phyloP scores from a whole-genome alignment of 2,329 filamentous ascomycete genomes.

The Mycocentrospora acerina region DNA sequence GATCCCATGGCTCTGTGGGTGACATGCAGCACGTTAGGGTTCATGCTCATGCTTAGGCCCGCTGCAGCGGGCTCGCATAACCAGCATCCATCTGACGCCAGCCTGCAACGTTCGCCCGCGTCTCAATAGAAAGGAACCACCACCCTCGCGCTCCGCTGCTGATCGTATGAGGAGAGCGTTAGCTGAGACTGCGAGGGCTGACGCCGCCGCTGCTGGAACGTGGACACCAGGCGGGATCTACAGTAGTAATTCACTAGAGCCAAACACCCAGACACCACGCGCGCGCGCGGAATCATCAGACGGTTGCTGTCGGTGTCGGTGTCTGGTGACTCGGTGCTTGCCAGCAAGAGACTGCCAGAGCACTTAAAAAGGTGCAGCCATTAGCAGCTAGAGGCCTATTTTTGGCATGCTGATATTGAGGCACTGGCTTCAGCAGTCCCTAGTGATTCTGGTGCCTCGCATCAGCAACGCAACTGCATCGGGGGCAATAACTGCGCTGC shows the following conservation, averaged over 20 bases:
- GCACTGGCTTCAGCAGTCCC: slow-evolving; percentile 21
- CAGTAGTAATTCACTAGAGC: too few relatives aligned
- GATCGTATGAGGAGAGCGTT: too few relatives aligned
- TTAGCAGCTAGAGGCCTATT: slow-evolving; percentile 23
- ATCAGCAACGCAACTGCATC: slow-evolving; percentile 26
- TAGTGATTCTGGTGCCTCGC: slow-evolving; percentile 25
- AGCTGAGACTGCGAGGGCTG: too few relatives aligned
- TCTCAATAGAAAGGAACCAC: too few relatives aligned
- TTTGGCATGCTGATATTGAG: slow-evolving; percentile 27
- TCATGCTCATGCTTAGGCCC: slow-evolving; percentile 1
- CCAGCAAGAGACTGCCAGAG: too few relatives aligned
- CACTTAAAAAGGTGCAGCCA: slow-evolving; percentile 4
- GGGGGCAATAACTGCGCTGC: slow-evolving; percentile 21
- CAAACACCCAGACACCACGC: too few relatives aligned
- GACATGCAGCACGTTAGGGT: too few relatives aligned
- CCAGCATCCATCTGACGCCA: not conserved
- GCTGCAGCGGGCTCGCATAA: slow-evolving; percentile 13
- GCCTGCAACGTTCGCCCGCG: too few relatives aligned
- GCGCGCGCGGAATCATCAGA: slow-evolving; percentile 6
- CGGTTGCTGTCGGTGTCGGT: slow-evolving; percentile 1
- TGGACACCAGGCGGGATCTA: too few relatives aligned
- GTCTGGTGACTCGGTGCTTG: slow-evolving; percentile 15
- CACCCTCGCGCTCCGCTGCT: too few relatives aligned
- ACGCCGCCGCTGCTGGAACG: too few relatives aligned
- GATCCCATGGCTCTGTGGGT: not conserved